These are phyloP conservation scores for Aspergillus phoenicis DNA, from an alignment of 2,329 filamentous ascomycete species.

Conservation along the genomic window DNA sequence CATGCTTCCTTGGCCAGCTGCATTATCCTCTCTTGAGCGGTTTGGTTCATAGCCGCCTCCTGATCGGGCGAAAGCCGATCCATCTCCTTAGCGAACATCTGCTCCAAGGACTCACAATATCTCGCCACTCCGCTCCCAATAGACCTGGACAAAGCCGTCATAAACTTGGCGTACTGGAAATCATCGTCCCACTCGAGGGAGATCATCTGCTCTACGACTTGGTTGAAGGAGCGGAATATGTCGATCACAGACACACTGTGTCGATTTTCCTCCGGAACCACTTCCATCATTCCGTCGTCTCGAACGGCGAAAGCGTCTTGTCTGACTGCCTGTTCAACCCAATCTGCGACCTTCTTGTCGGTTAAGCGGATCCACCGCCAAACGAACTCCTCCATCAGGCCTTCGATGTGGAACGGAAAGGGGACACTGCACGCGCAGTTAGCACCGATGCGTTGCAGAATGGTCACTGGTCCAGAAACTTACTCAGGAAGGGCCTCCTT, in stretches of 20 bases:
- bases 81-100: conserved; percentile 87
- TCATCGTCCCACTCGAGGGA: conserved; percentile 91
- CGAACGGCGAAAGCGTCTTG: conserved; percentile 84
- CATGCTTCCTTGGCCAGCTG: conserved; percentile 92
- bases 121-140: conserved; percentile 79
- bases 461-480: conserved; percentile 17
- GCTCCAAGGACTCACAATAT: conserved; percentile 90
- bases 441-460: conserved; percentile 10
- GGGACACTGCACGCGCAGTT: conserved; percentile 47
- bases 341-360: conserved; percentile 75
- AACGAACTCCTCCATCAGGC: conserved; percentile 84
- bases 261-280: conserved; percentile 75
- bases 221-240: conserved; percentile 90
- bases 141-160: conserved; percentile 86
- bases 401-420: conserved; percentile 88
- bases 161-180: conserved; percentile 91
- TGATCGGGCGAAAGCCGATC: conserved; percentile 87
- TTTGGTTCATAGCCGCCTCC: conserved; percentile 73
- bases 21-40: conserved; percentile 89
- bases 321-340: conserved; percentile 88
- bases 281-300: conserved; percentile 62
- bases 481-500: conserved; percentile 68
- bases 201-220: conserved; percentile 83
- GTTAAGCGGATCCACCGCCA: conserved; percentile 91
- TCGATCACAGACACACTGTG: conserved; percentile 94